Percentiles rank a stretch among this genome's conserved stretches.
phyloP scores from a whole-genome alignment of 1,284 basidiomycete species.

The Leccinum proliferum region DNA sequence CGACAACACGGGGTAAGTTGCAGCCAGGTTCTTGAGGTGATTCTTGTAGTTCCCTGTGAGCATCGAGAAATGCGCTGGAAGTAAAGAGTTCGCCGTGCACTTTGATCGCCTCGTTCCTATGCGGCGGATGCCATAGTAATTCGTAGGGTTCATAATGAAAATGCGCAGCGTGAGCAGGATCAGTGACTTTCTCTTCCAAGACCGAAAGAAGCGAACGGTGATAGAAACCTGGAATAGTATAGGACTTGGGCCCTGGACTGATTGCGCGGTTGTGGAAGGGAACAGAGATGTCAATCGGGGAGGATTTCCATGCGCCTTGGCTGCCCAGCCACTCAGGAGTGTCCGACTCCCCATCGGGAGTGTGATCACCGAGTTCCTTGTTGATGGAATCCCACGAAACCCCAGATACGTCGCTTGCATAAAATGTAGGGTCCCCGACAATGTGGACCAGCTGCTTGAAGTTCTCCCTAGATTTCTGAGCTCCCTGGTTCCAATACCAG shows the following conservation, averaged over 20 bases:
- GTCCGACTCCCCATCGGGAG: neutral
- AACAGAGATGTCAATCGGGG: neutral
- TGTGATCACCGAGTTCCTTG: neutral
- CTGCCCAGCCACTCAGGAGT: neutral
- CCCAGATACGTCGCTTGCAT: neutral
- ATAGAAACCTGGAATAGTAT: neutral
- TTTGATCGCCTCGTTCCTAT: neutral
- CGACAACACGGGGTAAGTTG: neutral
- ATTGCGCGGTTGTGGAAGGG: neutral
- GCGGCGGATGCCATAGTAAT: neutral
- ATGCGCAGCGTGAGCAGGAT: neutral
- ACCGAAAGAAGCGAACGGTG: neutral
- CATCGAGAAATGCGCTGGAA: neutral
- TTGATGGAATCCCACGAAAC: neutral
- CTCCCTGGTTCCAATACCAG: constrained; percentile 1
- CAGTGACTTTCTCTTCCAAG: neutral
- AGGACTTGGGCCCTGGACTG: neutral
- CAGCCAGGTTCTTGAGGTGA: neutral
- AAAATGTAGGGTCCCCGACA: neutral
- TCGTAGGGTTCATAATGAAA: neutral
- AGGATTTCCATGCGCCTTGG: neutral
- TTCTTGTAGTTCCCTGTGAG: neutral
- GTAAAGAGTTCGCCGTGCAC: neutral
- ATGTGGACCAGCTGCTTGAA: neutral
- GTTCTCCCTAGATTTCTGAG: neutral